Evolutionary conservation across 2,329 filamentous ascomycete species (phyloP), one percentile per base, ranked within the genome.

Genomic region (Pyrenophora tritici-repentis): DNA sequence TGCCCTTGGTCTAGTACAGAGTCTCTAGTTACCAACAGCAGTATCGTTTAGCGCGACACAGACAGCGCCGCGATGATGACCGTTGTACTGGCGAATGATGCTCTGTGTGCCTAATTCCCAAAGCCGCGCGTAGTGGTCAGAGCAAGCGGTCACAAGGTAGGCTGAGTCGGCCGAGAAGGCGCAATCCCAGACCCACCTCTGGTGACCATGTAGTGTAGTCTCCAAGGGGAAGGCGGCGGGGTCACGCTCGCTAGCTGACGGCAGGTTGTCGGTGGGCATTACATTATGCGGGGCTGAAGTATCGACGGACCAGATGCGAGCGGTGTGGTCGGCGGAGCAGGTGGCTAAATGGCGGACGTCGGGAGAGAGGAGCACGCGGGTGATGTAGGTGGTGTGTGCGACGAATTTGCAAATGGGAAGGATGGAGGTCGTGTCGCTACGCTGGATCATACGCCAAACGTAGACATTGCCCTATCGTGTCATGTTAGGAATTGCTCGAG

Each of bases 101-200:
- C 87, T 87, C 73, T 95, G 91, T 61, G 87, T 91, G 58, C 82
- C 80, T 58, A 97, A 79, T 78, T 97, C 92, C 92, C 92, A 97
- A 49, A 97, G 77, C 14, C 92, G 83, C 2, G 92, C 92, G 70
- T 96, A 97, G 73, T 97, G 92, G 71, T 97, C 92, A 35, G 88
- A 93, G 71, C 91, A 96, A 4, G 92, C 91, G 0, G 92, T 97
- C 10, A 97, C 92, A 6, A 97, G 80, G 68, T 97, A 97, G 0
- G 92, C 92, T 29, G 88, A 92, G 72, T 97, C 92, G 20, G 92
- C 92, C 55, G 89, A 93, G 75, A 97, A 97, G 1, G 92, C 92
- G 67, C 92, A 97, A 73, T 97, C 92, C 92, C 92, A 97, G 1
- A 97, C 92, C 92, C 92, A 97, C 46, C 92, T 86, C 76, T 97